Conservation (phyloP, 2,329 filamentous ascomycete genomes). For the Alternaria hordeiaustralica region DNA sequence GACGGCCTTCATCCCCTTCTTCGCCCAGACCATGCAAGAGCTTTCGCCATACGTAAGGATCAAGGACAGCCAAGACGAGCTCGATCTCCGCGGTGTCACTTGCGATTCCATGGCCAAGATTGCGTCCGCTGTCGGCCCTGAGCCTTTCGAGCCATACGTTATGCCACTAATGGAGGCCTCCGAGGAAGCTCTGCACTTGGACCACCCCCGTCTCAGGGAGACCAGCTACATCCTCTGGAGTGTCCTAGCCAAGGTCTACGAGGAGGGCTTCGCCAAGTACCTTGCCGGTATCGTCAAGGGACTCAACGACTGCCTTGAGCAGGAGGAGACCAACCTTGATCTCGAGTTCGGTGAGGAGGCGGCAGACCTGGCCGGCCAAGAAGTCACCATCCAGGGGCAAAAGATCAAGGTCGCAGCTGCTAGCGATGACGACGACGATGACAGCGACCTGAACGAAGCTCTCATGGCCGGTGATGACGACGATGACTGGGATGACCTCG, state of each 20-base stretch:
- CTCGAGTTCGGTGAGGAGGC: conserved; percentile 77
- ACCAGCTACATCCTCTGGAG: conserved; percentile 98
- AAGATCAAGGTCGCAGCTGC: conserved; percentile 78
- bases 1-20: conserved; percentile 86
- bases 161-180: conserved; percentile 88
- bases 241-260: conserved; percentile 91
- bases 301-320: conserved; percentile 82
- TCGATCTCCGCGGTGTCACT: conserved; percentile 86
- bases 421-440: conserved; percentile 67
- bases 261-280: conserved; percentile 80
- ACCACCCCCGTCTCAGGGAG: conserved; percentile 89
- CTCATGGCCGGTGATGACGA: conserved; percentile 75
- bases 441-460: conserved; percentile 62
- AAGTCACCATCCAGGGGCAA: conserved; percentile 80
- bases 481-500: conserved; percentile 83
- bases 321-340: conserved; percentile 84
- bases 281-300: conserved; percentile 78
- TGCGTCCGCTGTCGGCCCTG: conserved; percentile 82
- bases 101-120: conserved; percentile 95
- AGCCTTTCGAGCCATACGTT: conserved; percentile 90
- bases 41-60: conserved; percentile 82
- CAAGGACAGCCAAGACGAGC: conserved; percentile 88
- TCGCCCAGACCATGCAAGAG: conserved; percentile 87
- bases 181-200: conserved; percentile 86
- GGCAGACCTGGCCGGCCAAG: conserved; percentile 74